These are phyloP conservation scores for Caulochytrium protostelioides DNA, from an alignment of 371 early-diverging fungal genomes.

Conservation along the genomic window DNA sequence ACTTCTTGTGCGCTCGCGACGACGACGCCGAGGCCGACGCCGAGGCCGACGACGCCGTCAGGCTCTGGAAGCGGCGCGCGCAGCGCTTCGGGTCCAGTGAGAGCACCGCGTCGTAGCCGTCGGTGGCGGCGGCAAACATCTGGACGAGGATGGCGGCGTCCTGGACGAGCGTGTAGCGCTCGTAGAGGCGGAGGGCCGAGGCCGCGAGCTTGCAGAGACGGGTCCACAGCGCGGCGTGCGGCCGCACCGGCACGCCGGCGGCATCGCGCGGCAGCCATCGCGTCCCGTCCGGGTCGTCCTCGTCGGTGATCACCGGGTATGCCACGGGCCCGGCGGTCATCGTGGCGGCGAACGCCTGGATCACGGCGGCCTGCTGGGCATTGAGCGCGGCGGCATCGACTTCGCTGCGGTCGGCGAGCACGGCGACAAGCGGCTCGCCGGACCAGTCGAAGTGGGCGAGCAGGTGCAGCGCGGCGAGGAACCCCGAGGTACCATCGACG, in stretches of 20 bases:
- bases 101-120: constrained; percentile 43
- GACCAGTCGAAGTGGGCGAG: constrained; percentile 51
- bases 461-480: constrained; percentile 45
- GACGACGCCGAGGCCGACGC: too few species aligned
- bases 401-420: constrained; percentile 38
- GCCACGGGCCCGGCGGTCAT: too few species aligned
- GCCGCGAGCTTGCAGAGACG: background rate
- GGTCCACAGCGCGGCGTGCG: background rate
- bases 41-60: too few species aligned
- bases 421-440: constrained; percentile 48
- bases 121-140: constrained; percentile 44
- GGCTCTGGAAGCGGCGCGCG: constrained; percentile 36
- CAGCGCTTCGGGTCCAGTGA: constrained; percentile 29
- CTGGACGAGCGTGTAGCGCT: background rate
- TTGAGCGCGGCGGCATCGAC: too few species aligned
- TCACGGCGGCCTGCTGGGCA: too few species aligned
- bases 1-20: too few species aligned
- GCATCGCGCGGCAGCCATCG: constrained; percentile 1
- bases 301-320: constrained; percentile 17
- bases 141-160: background rate
- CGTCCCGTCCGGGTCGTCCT: constrained; percentile 5
- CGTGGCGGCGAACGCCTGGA: too few species aligned
- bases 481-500: constrained; percentile 35
- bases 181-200: background rate
- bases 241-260: constrained; percentile 11